Conservation (phyloP, 2,329 filamentous ascomycete genomes). For the Hypoxylon sp. region DNA sequence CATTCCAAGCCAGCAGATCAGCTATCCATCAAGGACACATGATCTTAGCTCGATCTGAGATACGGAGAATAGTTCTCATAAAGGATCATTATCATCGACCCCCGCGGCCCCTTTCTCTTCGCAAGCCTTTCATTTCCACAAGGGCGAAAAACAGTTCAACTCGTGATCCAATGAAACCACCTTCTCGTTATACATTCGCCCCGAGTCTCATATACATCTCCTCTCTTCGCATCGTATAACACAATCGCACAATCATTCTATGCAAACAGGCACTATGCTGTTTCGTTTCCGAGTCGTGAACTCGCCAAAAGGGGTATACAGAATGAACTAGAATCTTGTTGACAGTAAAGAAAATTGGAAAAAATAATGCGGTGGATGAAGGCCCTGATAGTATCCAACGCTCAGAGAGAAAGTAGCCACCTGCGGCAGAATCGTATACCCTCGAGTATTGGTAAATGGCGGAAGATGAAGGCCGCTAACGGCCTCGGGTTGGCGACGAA, state of each 20-base stretch:
- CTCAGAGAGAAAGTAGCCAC: background rate
- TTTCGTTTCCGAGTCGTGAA: slow-evolving; percentile 15
- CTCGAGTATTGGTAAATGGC: background rate
- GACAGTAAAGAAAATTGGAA: background rate
- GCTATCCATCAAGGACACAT: slow-evolving; percentile 39
- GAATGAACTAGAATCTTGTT: slow-evolving; percentile 10
- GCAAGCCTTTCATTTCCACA: slow-evolving; percentile 1
- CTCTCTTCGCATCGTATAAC: slow-evolving; percentile 15
- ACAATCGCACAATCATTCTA: slow-evolving; percentile 3
- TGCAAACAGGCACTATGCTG: slow-evolving; percentile 9
- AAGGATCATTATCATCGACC: slow-evolving; percentile 10
- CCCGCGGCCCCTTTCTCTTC: background rate
- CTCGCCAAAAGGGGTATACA: slow-evolving; percentile 38
- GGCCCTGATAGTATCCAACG: background rate
- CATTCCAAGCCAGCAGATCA: slow-evolving; percentile 8
- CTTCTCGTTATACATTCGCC: slow-evolving; percentile 34
- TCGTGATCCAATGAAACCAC: slow-evolving; percentile 26
- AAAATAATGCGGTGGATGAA: background rate
- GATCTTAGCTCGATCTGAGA: background rate
- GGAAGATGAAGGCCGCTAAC: background rate
- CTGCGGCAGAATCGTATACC: background rate
- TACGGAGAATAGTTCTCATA: background rate
- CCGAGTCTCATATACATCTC: slow-evolving; percentile 23
- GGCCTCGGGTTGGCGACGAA: slow-evolving; percentile 12
- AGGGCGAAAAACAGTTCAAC: slow-evolving; percentile 4